phyloP scores from a whole-genome alignment of 225 moss, liverwort and hornwort genomes.

The Marchantia polymorpha region DNA sequence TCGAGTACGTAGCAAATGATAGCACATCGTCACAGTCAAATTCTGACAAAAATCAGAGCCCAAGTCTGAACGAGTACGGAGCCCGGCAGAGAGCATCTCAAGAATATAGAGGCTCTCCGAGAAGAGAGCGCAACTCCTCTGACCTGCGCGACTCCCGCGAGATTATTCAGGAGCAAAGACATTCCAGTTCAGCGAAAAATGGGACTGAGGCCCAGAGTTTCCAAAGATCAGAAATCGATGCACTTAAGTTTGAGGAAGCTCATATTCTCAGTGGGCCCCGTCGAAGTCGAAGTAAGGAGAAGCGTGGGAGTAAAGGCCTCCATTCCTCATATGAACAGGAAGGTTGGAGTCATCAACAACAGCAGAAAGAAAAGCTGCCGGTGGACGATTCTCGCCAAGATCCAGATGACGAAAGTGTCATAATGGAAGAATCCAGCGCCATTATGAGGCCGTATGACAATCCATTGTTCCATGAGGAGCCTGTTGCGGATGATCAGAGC shows the following conservation, averaged over 20 bases:
- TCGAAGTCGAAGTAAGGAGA: background rate
- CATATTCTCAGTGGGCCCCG: background rate
- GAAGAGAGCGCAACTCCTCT: background rate
- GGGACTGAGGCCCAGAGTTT: background rate
- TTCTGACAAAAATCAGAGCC: too few relatives aligned
- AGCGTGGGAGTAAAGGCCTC: background rate
- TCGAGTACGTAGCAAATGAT: background rate
- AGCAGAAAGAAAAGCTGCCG: background rate
- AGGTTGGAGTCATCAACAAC: background rate
- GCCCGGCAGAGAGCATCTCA: background rate
- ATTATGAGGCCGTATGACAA: background rate
- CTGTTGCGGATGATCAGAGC: background rate
- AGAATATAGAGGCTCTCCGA: background rate
- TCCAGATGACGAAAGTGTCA: background rate
- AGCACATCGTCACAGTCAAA: too few relatives aligned
- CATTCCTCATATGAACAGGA: background rate
- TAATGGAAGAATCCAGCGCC: background rate
- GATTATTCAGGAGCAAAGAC: background rate
- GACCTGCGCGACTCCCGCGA: background rate
- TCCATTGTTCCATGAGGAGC: background rate
- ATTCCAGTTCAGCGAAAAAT: background rate
- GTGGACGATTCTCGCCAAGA: background rate
- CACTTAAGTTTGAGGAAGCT: background rate
- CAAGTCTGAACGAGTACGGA: background rate
- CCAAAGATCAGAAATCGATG: background rate